Percentiles rank a stretch among this genome's conserved stretches.
phyloP scores from a whole-genome alignment of 441 rosid species.

The Manihot esculenta region DNA sequence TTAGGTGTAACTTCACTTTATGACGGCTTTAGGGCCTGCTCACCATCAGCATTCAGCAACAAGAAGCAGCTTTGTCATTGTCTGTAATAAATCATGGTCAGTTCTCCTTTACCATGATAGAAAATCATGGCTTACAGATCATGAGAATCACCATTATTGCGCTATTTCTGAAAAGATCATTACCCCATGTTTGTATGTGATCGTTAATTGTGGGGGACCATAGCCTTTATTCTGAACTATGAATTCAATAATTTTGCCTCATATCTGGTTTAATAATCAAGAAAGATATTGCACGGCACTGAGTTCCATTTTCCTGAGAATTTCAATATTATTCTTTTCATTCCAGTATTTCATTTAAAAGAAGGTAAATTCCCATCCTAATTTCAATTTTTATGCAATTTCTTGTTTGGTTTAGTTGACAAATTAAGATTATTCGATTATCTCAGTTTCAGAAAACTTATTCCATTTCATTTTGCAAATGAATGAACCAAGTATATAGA shows the following conservation, averaged over 20 bases:
- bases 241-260: neutral
- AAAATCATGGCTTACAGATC: constrained; percentile 7
- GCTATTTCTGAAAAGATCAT: neutral
- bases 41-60: constrained; percentile 12
- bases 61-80: neutral
- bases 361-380: too few species aligned
- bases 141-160: constrained; percentile 14
- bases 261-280: neutral
- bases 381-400: too few species aligned
- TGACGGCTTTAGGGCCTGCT: constrained; percentile 1
- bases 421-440: too few species aligned
- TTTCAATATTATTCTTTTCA: too few species aligned
- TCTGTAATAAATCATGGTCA: constrained; percentile 1
- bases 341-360: too few species aligned
- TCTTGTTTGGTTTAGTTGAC: too few species aligned
- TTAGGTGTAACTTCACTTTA: neutral
- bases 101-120: neutral
- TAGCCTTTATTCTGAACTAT: neutral
- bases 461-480: too few species aligned
- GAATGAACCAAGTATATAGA: too few species aligned
- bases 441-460: too few species aligned
- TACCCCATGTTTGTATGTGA: neutral
- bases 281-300: neutral
- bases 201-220: constrained; percentile 3
- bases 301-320: too few species aligned